phyloP scores from a whole-genome alignment of 129 eudicot species.

The Flaveria bidentis region DNA sequence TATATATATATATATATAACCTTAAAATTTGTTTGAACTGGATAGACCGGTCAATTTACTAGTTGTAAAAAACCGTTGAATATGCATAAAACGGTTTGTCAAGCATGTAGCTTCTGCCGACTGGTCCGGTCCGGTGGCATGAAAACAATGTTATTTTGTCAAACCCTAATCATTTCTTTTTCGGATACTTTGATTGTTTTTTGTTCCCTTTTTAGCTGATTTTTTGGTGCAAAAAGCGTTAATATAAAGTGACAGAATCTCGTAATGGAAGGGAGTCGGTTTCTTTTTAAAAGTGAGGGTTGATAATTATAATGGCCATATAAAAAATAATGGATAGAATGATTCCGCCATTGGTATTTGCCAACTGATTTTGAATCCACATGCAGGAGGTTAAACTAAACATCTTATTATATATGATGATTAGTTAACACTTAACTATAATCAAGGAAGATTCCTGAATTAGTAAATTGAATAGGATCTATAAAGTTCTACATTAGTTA shows the following conservation, averaged over 20 bases:
- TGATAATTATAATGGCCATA: background rate
- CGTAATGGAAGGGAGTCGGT: background rate
- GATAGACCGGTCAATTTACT: too few species aligned
- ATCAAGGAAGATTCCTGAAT: background rate
- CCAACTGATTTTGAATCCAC: slow-evolving; percentile 34
- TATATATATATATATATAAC: too few species aligned
- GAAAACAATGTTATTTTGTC: background rate
- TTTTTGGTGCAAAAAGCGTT: background rate
- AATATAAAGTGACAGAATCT: slow-evolving; percentile 9
- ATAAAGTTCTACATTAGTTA: background rate
- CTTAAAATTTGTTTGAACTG: too few species aligned
- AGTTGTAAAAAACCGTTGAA: too few species aligned
- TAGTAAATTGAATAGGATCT: background rate
- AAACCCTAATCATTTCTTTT: background rate
- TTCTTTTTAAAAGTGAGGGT: background rate
- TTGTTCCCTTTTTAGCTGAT: background rate
- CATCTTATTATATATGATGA: background rate
- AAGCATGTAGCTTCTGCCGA: too few species aligned
- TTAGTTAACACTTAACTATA: background rate
- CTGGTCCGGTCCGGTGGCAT: too few species aligned
- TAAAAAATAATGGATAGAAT: background rate
- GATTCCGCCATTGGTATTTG: slow-evolving; percentile 36
- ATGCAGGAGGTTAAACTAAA: background rate
- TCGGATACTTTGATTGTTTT: background rate
- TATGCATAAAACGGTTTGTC: too few species aligned